Percentiles rank a stretch among this genome's conserved stretches.
phyloP scores from a whole-genome alignment of 768 basidiomycete genomes.

The Phallus indusiatus region DNA sequence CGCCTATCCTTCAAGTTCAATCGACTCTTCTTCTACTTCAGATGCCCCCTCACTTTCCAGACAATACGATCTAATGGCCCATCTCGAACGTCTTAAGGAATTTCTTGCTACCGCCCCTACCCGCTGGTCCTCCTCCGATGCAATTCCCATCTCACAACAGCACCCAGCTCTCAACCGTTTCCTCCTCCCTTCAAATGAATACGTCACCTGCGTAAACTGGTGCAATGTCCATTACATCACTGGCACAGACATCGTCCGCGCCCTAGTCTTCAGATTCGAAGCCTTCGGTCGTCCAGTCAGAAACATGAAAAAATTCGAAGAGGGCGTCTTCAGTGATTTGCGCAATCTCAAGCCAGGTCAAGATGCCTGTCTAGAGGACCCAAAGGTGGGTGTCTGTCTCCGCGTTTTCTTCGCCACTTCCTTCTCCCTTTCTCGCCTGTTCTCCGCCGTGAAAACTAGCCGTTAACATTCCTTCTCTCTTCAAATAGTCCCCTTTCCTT shows the following conservation, averaged over 20 bases:
- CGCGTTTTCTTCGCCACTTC: neutral
- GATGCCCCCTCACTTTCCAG: slow-evolving; percentile 47
- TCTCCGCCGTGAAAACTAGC: neutral
- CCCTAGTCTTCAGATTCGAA: slow-evolving; percentile 89
- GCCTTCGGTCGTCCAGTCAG: slow-evolving; percentile 72
- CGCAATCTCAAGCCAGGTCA: slow-evolving; percentile 89
- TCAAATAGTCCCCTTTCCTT: slow-evolving; percentile 81
- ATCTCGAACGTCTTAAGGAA: slow-evolving; percentile 77
- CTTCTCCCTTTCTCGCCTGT: neutral
- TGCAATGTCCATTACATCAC: slow-evolving; percentile 88
- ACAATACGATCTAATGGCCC: slow-evolving; percentile 52
- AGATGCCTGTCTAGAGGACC: slow-evolving; percentile 89
- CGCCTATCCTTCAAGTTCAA: slow-evolving; percentile 1
- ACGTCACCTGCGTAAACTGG: slow-evolving; percentile 89
- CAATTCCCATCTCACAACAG: slow-evolving; percentile 21
- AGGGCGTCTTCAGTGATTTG: slow-evolving; percentile 90
- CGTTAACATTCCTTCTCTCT: neutral
- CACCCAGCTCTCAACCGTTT: slow-evolving; percentile 83
- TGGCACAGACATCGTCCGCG: slow-evolving; percentile 93
- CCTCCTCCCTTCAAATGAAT: slow-evolving; percentile 67
- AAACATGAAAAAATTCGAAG: slow-evolving; percentile 96
- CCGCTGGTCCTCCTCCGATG: slow-evolving; percentile 42
- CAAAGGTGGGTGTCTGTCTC: slow-evolving; percentile 55
- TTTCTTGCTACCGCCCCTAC: slow-evolving; percentile 82
- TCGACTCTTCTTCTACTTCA: neutral